A percentile compares a stretch with the other conserved stretches of the same genome.
phyloP scores from a whole-genome alignment of 2,329 filamentous ascomycete species.

The Furcasterigmium furcatum region DNA sequence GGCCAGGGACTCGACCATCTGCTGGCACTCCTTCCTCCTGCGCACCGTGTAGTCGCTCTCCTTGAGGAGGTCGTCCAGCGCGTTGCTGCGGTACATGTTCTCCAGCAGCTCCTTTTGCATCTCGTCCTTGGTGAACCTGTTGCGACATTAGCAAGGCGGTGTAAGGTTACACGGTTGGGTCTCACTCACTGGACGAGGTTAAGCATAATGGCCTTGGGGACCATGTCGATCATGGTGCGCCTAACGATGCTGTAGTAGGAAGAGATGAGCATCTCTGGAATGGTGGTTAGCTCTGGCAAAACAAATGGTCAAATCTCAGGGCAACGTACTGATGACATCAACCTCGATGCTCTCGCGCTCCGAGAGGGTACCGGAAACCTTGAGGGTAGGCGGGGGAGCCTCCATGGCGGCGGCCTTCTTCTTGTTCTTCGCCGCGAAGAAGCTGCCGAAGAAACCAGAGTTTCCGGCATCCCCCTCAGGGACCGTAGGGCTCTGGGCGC shows the following conservation, averaged over 20 bases:
- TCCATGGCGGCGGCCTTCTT: constrained; percentile 99
- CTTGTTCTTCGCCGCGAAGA: constrained; percentile 99
- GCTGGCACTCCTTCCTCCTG: constrained; percentile 94
- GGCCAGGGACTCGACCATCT: constrained; percentile 93
- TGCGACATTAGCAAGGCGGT: too few relatives aligned
- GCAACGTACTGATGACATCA: constrained; percentile 86
- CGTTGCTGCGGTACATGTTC: constrained; percentile 92
- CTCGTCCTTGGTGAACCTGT: constrained; percentile 77
- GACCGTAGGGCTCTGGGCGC: constrained; percentile 73
- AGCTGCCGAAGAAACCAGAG: constrained; percentile 92
- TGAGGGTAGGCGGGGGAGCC: constrained; percentile 84
- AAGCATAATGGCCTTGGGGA: constrained; percentile 98
- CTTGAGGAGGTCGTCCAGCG: constrained; percentile 91
- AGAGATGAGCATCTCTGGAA: constrained; percentile 84
- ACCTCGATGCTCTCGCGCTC: constrained; percentile 96
- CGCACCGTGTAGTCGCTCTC: constrained; percentile 97
- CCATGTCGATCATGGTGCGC: constrained; percentile 99
- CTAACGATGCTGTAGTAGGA: constrained; percentile 99
- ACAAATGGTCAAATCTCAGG: neutral
- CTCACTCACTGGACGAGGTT: constrained; percentile 89
- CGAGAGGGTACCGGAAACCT: constrained; percentile 88
- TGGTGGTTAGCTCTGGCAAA: constrained; percentile 9
- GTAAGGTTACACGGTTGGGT: constrained; percentile 2
- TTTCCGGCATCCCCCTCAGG: constrained; percentile 50
- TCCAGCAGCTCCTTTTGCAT: constrained; percentile 97